Conservation (phyloP, 192 early-diverging fungal genomes). For the Coemansia aciculifera region DNA sequence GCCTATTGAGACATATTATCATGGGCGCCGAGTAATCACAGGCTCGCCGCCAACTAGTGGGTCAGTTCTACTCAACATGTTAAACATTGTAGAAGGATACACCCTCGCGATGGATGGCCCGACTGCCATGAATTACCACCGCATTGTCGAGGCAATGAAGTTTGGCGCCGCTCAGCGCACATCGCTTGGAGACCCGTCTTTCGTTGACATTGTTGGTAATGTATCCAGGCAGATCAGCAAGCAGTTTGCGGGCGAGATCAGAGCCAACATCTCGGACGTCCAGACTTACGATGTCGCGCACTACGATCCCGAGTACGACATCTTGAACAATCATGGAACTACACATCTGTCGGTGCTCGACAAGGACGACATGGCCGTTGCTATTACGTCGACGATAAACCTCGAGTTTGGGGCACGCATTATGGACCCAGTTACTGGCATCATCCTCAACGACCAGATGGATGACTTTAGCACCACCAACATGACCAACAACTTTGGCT, state of each 20-base stretch:
- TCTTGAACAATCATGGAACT: constrained; percentile 82
- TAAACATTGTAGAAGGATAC: constrained; percentile 88
- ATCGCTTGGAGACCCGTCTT: constrained; percentile 79
- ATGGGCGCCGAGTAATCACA: constrained; percentile 73
- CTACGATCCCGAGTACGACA: constrained; percentile 80
- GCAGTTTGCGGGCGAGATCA: constrained; percentile 62
- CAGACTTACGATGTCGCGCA: constrained; percentile 67
- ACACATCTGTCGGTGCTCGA: constrained; percentile 86
- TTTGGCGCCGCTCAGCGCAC: constrained; percentile 82
- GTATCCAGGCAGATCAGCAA: constrained; percentile 69
- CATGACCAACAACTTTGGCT: constrained; percentile 71
- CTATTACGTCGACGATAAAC: constrained; percentile 88
- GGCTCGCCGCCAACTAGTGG: constrained; percentile 80
- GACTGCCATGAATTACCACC: constrained; percentile 71
- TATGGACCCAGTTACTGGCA: constrained; percentile 81
- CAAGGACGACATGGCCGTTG: constrained; percentile 71
- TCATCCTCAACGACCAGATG: constrained; percentile 96
- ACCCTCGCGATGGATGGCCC: constrained; percentile 61
- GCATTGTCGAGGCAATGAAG: constrained; percentile 86
- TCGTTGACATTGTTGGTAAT: constrained; percentile 46
- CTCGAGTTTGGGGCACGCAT: constrained; percentile 85
- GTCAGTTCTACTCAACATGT: constrained; percentile 74
- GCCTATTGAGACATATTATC: constrained; percentile 70
- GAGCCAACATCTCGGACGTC: constrained; percentile 73
- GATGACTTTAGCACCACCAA: constrained; percentile 89